These are phyloP conservation scores for Aspergillus neoniger DNA, from an alignment of 2,329 filamentous ascomycete species.

Conservation along the genomic window DNA sequence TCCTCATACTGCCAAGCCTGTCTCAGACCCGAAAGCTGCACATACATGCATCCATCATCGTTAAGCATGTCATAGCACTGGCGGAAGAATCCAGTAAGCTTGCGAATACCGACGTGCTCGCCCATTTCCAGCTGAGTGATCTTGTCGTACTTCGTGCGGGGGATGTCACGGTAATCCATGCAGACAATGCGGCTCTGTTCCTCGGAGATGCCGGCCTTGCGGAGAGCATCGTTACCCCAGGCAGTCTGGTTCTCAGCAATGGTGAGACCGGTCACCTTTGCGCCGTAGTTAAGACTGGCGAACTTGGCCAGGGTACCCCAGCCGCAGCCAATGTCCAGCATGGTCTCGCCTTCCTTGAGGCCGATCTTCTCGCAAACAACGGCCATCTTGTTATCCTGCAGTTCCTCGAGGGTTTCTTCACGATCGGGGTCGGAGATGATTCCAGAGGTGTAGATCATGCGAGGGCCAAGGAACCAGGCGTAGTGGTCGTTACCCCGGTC, in stretches of 20 bases:
- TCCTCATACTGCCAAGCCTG: slow-evolving; percentile 92
- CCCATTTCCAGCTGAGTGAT: slow-evolving; percentile 93
- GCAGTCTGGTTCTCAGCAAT: slow-evolving; percentile 86
- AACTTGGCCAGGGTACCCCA: slow-evolving; percentile 89
- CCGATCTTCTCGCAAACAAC: slow-evolving; percentile 88
- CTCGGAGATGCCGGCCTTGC: slow-evolving; percentile 72
- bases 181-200: slow-evolving; percentile 82
- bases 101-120: slow-evolving; percentile 86
- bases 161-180: slow-evolving; percentile 91
- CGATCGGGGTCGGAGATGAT: slow-evolving; percentile 31
- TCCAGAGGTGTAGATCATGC: slow-evolving; percentile 39
- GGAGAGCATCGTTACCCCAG: slow-evolving; percentile 82
- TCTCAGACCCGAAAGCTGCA: slow-evolving; percentile 83
- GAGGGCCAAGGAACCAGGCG: slow-evolving; percentile 38
- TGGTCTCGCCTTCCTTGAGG: slow-evolving; percentile 70
- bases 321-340: slow-evolving; percentile 89
- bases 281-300: slow-evolving; percentile 81
- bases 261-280: slow-evolving; percentile 68
- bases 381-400: slow-evolving; percentile 83
- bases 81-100: slow-evolving; percentile 71
- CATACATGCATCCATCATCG: slow-evolving; percentile 84
- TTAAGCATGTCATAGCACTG: slow-evolving; percentile 88
- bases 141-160: slow-evolving; percentile 77
- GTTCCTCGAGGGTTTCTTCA: slow-evolving; percentile 36
- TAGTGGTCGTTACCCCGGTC: slow-evolving; percentile 38